A percentile compares a stretch with the other conserved stretches of the same genome.
Evolutionary conservation across 2,329 filamentous ascomycete species (phyloP).

Genomic region (Pseudogymnoascus sp.): DNA sequence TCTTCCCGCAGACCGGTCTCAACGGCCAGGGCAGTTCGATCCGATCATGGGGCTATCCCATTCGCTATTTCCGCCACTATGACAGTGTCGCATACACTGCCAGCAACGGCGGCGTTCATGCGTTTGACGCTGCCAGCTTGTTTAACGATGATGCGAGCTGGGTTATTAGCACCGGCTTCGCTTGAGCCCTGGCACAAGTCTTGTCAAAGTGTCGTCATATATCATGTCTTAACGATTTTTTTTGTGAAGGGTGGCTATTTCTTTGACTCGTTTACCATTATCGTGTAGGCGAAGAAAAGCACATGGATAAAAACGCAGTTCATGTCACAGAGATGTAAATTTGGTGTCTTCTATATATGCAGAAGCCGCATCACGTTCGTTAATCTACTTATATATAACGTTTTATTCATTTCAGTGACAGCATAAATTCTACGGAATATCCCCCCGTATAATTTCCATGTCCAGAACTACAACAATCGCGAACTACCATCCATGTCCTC

Average conservation of each 20-base stretch:
- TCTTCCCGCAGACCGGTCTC: conserved; percentile 46
- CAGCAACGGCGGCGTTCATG: conserved; percentile 47
- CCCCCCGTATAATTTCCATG: background rate
- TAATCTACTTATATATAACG: background rate
- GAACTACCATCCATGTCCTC: background rate
- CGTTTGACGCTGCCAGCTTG: conserved; percentile 39
- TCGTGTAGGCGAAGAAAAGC: background rate
- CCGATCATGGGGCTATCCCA: conserved; percentile 51
- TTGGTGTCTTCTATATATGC: background rate
- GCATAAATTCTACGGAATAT: background rate
- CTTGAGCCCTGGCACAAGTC: conserved; percentile 23
- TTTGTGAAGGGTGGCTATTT: background rate
- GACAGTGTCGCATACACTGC: conserved; percentile 37
- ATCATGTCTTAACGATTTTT: background rate
- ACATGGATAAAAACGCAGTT: no score
- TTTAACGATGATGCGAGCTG: conserved; percentile 50
- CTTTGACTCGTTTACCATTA: background rate
- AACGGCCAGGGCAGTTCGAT: conserved; percentile 43
- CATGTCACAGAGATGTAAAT: background rate
- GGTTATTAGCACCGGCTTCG: conserved; percentile 36
- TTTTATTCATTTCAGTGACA: background rate
- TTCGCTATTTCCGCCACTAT: conserved; percentile 49
- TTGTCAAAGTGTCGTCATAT: background rate
- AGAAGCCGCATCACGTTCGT: background rate
- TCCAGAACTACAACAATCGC: background rate